These are phyloP conservation scores for Pythium chondricola DNA, from an alignment of 352 stramenopile species.

Conservation along the genomic window DNA sequence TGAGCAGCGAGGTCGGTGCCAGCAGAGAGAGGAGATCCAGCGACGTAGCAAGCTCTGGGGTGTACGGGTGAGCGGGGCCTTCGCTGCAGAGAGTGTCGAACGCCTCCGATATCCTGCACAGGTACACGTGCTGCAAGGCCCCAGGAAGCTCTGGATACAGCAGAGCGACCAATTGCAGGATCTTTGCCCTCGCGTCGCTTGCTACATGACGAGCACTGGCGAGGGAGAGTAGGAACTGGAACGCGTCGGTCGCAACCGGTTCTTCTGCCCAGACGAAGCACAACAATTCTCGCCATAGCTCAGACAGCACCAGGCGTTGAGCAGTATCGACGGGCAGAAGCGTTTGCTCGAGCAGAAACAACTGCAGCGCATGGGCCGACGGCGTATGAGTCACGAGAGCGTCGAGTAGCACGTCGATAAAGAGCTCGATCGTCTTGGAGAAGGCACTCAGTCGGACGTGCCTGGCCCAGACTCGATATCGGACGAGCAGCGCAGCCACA, in stretches of 20 bases:
- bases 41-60: conserved; percentile 28
- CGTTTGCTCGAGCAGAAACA: conserved; percentile 46
- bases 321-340: conserved; percentile 34
- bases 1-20: conserved; percentile 30
- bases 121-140: conserved; percentile 34
- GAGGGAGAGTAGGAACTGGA: too few relatives aligned
- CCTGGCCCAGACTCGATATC: conserved; percentile 29
- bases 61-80: conserved; percentile 44
- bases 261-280: conserved; percentile 44
- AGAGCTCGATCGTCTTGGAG: conserved; percentile 12
- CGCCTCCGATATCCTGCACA: conserved; percentile 31
- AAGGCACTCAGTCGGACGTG: conserved; percentile 9
- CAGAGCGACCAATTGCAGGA: conserved; percentile 40
- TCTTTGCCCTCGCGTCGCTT: conserved; percentile 12
- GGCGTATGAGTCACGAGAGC: conserved; percentile 19
- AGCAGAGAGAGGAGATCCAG: conserved; percentile 44
- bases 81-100: conserved; percentile 49
- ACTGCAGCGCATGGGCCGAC: conserved; percentile 29
- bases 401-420: conserved; percentile 37
- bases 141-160: conserved; percentile 34
- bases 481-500: conserved; percentile 27
- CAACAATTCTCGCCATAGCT: conserved; percentile 52
- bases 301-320: conserved; percentile 39
- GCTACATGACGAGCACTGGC: too few relatives aligned
- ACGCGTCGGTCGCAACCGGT: conserved; percentile 14